Evolutionary conservation across 768 basidiomycete species (phyloP), one percentile per base, ranked within the genome.

Genomic region (Lentinus brumalis): DNA sequence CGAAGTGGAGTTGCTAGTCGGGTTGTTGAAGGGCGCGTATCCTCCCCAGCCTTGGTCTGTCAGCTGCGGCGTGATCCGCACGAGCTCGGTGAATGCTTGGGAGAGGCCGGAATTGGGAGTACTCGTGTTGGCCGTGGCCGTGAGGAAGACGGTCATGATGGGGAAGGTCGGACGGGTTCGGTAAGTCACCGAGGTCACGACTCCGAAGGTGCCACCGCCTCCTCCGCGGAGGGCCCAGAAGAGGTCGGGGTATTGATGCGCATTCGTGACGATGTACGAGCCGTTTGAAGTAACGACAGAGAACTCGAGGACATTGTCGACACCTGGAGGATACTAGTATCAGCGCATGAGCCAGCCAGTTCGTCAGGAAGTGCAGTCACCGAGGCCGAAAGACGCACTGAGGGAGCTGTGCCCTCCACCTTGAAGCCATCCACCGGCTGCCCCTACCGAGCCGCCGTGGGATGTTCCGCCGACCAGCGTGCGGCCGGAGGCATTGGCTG

Each of bases 201-300:
- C 71, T 40, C 71, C 77, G 56, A 72, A 77, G 0, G 74, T 73
- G 14, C 71, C 70, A 2, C 76, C 75, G 0, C 76, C 79, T 1
- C 79, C 79, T 11, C 80, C 80, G 6, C 77, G 68, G 21, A 85
- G 77, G 15, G 82, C 84, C 61, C 77, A 85, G 71, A 83, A 84
- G 0, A 84, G 75, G 67, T 84, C 83, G 59, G 75, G 57, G 57
- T 84, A 79, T 60, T 83, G 70, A 42, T 71, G 71, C 16, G 73
- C 75, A 67, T 82, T 84, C 1, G 73, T 82, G 1, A 72, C 74
- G 35, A 79, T 74, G 59, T 70, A 68, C 16, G 71, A 58, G 0
- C 83, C 84, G 64, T 81, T 80, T 0, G 84, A 81, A 3, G 82
- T 83, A 6, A 85, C 83, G 4, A 85, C 69, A 57, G 79, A 80